Conservation (phyloP, 371 early-diverging fungal genomes). For the Apophysomyces trapeziformis region DNA sequence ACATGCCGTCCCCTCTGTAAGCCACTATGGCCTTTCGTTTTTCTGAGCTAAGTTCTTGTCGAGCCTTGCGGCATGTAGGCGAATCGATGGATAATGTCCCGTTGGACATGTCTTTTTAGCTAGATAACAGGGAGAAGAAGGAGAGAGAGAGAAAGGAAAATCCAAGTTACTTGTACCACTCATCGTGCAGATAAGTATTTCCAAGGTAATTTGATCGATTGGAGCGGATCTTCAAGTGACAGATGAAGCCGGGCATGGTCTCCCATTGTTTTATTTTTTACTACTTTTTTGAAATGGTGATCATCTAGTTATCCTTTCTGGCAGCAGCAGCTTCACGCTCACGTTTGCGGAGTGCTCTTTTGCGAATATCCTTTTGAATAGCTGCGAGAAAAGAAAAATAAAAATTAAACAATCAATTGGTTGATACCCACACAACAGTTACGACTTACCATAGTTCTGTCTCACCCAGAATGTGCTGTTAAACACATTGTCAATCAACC, state of each 20-base stretch:
- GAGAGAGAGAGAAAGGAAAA: too few relatives aligned
- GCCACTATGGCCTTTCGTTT: background rate
- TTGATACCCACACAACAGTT: background rate
- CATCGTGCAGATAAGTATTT: too few relatives aligned
- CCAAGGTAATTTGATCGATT: too few relatives aligned
- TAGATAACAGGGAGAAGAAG: too few relatives aligned
- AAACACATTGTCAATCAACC: slow-evolving; percentile 72
- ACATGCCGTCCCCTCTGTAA: background rate
- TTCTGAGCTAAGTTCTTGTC: background rate
- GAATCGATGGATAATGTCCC: too few relatives aligned
- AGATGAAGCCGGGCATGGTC: too few relatives aligned
- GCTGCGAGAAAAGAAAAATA: slow-evolving; percentile 31
- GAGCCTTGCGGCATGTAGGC: background rate
- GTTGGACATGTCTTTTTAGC: too few relatives aligned
- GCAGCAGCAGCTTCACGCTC: slow-evolving; percentile 65
- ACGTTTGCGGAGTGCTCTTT: slow-evolving; percentile 75
- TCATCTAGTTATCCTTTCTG: slow-evolving; percentile 17
- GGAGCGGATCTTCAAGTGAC: too few relatives aligned
- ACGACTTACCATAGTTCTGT: slow-evolving; percentile 58
- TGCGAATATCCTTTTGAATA: slow-evolving; percentile 71
- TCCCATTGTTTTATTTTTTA: background rate
- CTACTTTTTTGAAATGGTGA: background rate
- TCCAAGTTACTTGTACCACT: too few relatives aligned
- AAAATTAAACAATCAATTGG: too few relatives aligned
- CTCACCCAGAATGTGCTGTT: slow-evolving; percentile 66